These are phyloP conservation scores for Lupinus albus DNA, from an alignment of 306 rosid genomes.

Conservation along the genomic window DNA sequence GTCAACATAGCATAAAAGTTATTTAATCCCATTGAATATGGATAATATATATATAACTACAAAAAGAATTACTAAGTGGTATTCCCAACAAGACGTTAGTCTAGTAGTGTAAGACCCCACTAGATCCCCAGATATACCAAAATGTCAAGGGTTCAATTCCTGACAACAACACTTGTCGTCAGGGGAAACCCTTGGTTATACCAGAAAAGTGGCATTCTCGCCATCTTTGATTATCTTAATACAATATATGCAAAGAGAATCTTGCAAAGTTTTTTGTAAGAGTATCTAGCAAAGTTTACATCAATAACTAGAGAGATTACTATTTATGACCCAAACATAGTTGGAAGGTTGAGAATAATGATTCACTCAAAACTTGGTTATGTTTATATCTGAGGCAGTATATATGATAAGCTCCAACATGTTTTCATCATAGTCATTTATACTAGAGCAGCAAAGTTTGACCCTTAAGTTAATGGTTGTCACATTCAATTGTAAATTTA, in stretches of 20 bases:
- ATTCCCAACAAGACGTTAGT: too few relatives aligned
- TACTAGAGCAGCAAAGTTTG: constrained; percentile 42
- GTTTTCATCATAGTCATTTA: constrained; percentile 24
- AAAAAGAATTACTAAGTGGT: neutral
- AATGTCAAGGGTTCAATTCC: too few relatives aligned
- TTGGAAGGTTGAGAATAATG: constrained; percentile 26
- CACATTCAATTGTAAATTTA: constrained; percentile 29
- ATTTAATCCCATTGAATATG: neutral
- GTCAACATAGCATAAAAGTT: neutral
- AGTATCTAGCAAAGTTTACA: neutral
- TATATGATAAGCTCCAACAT: constrained; percentile 15
- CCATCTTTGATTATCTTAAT: neutral
- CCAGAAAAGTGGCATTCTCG: too few relatives aligned
- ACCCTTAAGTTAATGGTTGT: constrained; percentile 30
- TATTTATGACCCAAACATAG: constrained; percentile 30
- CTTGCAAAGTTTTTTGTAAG: neutral
- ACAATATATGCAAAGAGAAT: neutral
- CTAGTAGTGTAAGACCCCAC: too few relatives aligned
- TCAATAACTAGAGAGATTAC: neutral
- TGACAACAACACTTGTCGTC: too few relatives aligned
- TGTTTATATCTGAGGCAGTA: constrained; percentile 29
- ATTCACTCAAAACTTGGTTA: constrained; percentile 35
- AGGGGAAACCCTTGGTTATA: too few relatives aligned
- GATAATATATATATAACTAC: neutral
- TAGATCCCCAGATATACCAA: too few relatives aligned